Base-by-base conservation (phyloP, 345 rosid genomes). In the Orychophragmus violaceus region DNA sequence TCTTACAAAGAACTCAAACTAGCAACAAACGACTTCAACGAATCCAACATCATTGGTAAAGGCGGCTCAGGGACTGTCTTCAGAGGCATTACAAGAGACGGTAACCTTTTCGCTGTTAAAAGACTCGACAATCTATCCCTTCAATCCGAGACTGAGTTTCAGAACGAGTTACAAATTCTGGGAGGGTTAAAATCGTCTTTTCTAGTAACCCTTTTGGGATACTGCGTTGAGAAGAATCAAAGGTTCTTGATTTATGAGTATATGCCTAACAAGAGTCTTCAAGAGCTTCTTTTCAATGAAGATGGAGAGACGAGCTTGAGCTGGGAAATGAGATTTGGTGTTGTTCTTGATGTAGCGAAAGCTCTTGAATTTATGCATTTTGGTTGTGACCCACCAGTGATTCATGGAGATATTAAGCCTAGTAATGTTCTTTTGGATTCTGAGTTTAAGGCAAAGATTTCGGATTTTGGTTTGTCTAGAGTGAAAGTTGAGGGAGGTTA, bases 11-110 rank as follows among this genome's bases (percentile, higher is more conserved):
- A 91, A 68, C 82, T 94, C 13, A 91, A 79, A 69, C 53, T 78
- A 44, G 97, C 97, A 22, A 88, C 99, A 18, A 71, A 79, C 66
- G 88, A 85, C 49, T 93, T 93, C 62, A 76, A 82, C 65, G 90
- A 79, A 6, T 74, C 76, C 16, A 90, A 90, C 63, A 59, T 86
- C 49, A 81, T 93, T 1, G 99, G 99, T 2, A 90, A 85, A 80
- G 99, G 99, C n/a, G 99, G 99, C 2, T 88, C 99, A 1, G 99
- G 86, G 16, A 94, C 99, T 24, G 99, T 94, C 5, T 94, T 87
- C 64, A 76, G 85, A 70, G 96, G 97, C 78, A 82, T 85, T 72
- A 77, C 80, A 0, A 78, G 72, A 70, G 91, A 88, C 51, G 97
- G 99, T 14, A 94, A 87, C 77, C 67, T 86, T 14, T 81, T 81